Base-by-base conservation (phyloP, 2,329 filamentous ascomycete genomes). In the Pseudopyrenochaeta lycopersici region DNA sequence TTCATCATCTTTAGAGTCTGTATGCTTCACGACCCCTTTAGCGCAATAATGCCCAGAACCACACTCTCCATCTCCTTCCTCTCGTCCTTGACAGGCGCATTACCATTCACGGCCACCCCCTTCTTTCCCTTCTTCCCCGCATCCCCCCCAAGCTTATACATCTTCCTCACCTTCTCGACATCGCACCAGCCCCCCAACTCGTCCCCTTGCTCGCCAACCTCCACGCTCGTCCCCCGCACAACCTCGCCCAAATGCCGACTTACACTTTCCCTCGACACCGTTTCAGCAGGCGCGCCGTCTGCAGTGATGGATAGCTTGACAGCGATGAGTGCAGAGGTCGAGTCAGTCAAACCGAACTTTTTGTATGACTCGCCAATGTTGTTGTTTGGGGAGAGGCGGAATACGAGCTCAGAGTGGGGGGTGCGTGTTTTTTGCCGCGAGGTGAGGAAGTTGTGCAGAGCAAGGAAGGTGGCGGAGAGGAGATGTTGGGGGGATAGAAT, bases 341-440 rank as follows among this genome's bases (percentile, higher is more conserved):
- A 78, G 11, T 91, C 85, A 0, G 85, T 81, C 52, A 98, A 88
- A 42, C 95, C 95, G 70, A 95, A 97, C 48, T 89, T 88, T 29
- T 91, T 89, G 77, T 98, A 98, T 0, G 92, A 89, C 65, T 97
- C 93, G 46, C 92, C 86, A 69, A 99, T 98, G 74, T 97, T 97
- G 73, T 92, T 94, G 58, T 90, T 92, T 0, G 90, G 84, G 54
- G 88, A 93, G 39, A 97, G 80, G 3, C 87, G 88, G 63, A 90
- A 89, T 27, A 97, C 92, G 51, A 92, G 89, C 76, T 97, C 93
- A 0, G 91, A 93, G 74, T 97, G 93, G 4, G 96, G 86, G 65
- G 96, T 97, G 39, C 89, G 88, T 4, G 91, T 95, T 73, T 88
- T 90, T 18, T 56, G 42, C 20, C 84, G 81, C 5, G 80, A 80